phyloP scores from a whole-genome alignment of 805 yeast species.

The Hanseniaspora singularis region DNA sequence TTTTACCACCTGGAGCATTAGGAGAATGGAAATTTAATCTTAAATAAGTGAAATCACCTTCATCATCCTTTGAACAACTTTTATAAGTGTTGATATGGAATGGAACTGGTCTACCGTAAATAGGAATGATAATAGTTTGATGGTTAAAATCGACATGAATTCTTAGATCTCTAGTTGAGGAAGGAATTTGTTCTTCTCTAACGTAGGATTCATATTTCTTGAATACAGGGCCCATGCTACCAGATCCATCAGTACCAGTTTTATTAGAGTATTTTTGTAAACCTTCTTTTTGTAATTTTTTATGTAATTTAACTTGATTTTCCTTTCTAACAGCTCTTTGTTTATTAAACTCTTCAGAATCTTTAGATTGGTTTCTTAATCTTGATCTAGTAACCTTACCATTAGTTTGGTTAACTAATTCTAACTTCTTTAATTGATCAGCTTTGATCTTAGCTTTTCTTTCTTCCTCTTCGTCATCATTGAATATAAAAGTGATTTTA shows the following conservation, averaged over 20 bases:
- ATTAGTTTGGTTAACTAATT: slow-evolving; percentile 22
- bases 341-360: slow-evolving; percentile 50
- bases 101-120: slow-evolving; percentile 93
- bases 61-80: slow-evolving; percentile 89
- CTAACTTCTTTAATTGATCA: slow-evolving; percentile 22
- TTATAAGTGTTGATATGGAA: slow-evolving; percentile 91
- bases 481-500: slow-evolving; percentile 75
- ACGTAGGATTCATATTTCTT: slow-evolving; percentile 89
- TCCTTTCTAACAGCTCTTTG: slow-evolving; percentile 66
- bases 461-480: slow-evolving; percentile 45
- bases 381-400: slow-evolving; percentile 69
- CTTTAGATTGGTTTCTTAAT: slow-evolving; percentile 60
- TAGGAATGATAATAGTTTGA: slow-evolving; percentile 82
- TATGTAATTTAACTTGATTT: slow-evolving; percentile 72
- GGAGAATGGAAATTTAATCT: slow-evolving; percentile 90
- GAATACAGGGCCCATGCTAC: slow-evolving; percentile 52
- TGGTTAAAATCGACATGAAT: slow-evolving; percentile 78
- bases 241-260: slow-evolving; percentile 43
- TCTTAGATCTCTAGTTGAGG: slow-evolving; percentile 66
- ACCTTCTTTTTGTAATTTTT: slow-evolving; percentile 78
- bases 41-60: slow-evolving; percentile 85
- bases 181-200: slow-evolving; percentile 85
- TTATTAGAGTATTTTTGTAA: slow-evolving; percentile 67
- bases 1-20: slow-evolving; percentile 63
- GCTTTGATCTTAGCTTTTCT: slow-evolving; percentile 24